Conservation (phyloP, 2,329 filamentous ascomycete species). For the Tolypocladium endophyticum region DNA sequence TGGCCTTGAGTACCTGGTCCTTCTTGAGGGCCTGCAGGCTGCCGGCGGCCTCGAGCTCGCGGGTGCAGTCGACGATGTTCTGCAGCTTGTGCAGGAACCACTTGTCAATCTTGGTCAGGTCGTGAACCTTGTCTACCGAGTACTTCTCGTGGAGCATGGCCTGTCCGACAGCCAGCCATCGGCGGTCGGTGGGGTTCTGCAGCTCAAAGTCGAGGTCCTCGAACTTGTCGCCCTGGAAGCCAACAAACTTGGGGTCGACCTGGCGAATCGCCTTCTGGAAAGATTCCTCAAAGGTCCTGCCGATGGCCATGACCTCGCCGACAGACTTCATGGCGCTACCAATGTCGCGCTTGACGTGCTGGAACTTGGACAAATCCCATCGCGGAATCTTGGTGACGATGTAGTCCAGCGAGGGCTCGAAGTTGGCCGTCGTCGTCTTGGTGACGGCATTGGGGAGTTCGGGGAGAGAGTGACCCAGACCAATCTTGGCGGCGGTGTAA, state of each 20-base stretch:
- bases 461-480: conserved; percentile 86
- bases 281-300: conserved; percentile 95
- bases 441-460: conserved; percentile 97
- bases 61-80: conserved; percentile 88
- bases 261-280: conserved; percentile 98
- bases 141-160: conserved; percentile 97
- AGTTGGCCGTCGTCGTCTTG: conserved; percentile 97
- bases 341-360: conserved; percentile 95
- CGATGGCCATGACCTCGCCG: conserved; percentile 98
- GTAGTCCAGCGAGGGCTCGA: conserved; percentile 94
- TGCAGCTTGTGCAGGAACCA: conserved; percentile 99
- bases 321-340: conserved; percentile 99
- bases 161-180: conserved; percentile 95
- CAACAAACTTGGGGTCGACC: conserved; percentile 84
- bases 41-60: conserved; percentile 74
- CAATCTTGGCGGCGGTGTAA: conserved; percentile 97
- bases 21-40: conserved; percentile 77
- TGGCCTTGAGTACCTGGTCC: conserved; percentile 80
- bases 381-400: conserved; percentile 97
- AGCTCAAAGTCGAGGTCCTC: conserved; percentile 86
- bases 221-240: conserved; percentile 93
- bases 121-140: conserved; percentile 81
- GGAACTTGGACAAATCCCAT: conserved; percentile 98
- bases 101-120: conserved; percentile 96
- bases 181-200: conserved; percentile 85